A percentile compares a stretch with the other conserved stretches of the same genome.
These are phyloP conservation scores for Arctostaphylos glauca DNA, from an alignment of 148 eudicot species.

Conservation along the genomic window DNA sequence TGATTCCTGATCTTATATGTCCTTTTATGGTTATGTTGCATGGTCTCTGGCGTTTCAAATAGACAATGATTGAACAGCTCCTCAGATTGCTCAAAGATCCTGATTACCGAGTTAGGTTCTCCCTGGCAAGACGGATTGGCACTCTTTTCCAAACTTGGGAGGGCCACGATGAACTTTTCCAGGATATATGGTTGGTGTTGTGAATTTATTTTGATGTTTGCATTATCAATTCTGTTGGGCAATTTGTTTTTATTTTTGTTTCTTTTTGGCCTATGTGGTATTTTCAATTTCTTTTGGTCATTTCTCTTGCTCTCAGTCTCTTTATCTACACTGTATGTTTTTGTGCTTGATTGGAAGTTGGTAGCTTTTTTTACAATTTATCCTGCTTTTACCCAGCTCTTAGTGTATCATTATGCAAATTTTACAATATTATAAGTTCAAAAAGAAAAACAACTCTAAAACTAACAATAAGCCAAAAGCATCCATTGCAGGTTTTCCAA, in stretches of 20 bases:
- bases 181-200: constrained; percentile 69
- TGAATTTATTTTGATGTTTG: not conserved
- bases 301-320: not conserved
- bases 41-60: constrained; percentile 18
- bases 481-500: not conserved
- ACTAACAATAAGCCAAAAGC: no score
- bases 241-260: not conserved
- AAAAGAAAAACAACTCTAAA: not conserved
- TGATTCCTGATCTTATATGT: constrained; percentile 6
- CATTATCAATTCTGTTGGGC: constrained; percentile 1
- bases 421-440: not conserved
- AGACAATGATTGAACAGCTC: constrained; percentile 85
- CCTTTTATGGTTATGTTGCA: not conserved
- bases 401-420: not conserved
- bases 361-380: not conserved
- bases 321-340: not conserved
- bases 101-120: constrained; percentile 82
- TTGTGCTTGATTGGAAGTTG: not conserved
- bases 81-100: constrained; percentile 76
- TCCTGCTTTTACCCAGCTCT: not conserved
- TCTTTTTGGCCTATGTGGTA: not conserved
- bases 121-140: constrained; percentile 74
- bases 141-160: constrained; percentile 98
- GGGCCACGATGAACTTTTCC: constrained; percentile 91
- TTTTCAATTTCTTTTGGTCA: not conserved